Percentiles rank a stretch among this genome's conserved stretches.
phyloP scores from a whole-genome alignment of 2,329 filamentous ascomycete species.

The Venturia aucupariae region DNA sequence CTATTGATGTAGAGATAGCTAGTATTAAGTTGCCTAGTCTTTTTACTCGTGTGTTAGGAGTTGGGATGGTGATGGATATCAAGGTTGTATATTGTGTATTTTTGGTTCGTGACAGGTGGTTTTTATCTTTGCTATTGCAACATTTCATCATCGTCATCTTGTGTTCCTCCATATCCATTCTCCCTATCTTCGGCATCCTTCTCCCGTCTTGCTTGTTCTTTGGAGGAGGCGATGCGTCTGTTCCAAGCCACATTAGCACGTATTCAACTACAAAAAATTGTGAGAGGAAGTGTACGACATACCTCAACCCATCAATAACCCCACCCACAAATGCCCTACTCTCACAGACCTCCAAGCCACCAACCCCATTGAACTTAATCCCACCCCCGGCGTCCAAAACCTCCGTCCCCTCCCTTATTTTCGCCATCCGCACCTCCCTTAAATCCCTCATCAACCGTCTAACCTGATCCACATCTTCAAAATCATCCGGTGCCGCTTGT shows the following conservation, averaged over 20 bases:
- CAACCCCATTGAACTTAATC: slow-evolving; percentile 72
- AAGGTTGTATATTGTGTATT: too few species aligned
- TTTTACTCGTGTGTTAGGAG: too few species aligned
- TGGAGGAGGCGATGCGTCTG: slow-evolving; percentile 64
- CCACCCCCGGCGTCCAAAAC: slow-evolving; percentile 62
- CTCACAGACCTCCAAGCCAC: slow-evolving; percentile 88
- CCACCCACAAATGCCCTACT: slow-evolving; percentile 73
- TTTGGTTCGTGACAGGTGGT: too few species aligned
- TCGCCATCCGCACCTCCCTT: slow-evolving; percentile 79
- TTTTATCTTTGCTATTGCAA: slow-evolving; percentile 18
- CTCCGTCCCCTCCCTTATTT: slow-evolving; percentile 68
- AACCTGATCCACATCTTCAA: slow-evolving; percentile 64
- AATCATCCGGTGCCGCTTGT: slow-evolving; percentile 74
- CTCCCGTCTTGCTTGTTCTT: slow-evolving; percentile 68
- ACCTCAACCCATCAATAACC: slow-evolving; percentile 75
- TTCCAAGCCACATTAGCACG: slow-evolving; percentile 30
- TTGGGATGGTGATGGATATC: too few species aligned
- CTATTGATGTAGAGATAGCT: too few species aligned
- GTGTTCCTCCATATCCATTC: slow-evolving; percentile 44
- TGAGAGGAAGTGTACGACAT: slow-evolving; percentile 16
- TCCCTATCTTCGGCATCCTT: slow-evolving; percentile 61
- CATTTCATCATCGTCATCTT: slow-evolving; percentile 56
- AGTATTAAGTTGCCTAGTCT: too few species aligned
- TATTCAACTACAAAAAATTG: slow-evolving; percentile 15
- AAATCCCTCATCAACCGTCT: slow-evolving; percentile 69